These are phyloP conservation scores for Kwoniella sp. DNA, from an alignment of 768 basidiomycete species.

Conservation along the genomic window DNA sequence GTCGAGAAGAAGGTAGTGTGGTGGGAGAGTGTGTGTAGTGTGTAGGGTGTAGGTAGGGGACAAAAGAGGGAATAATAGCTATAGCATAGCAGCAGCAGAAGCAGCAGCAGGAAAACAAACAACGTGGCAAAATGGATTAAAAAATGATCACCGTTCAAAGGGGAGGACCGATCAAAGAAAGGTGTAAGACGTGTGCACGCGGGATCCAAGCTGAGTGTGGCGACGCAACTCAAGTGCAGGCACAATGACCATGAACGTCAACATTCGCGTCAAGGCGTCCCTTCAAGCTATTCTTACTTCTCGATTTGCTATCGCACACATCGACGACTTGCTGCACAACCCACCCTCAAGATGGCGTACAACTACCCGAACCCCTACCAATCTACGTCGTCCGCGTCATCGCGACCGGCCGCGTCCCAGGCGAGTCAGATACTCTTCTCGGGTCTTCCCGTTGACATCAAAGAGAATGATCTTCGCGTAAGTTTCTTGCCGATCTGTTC, in stretches of 20 bases:
- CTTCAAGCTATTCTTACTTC: no score
- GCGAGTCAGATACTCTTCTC: slow-evolving; percentile 37
- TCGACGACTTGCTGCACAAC: background rate
- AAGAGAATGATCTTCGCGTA: slow-evolving; percentile 35
- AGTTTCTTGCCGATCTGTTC: background rate
- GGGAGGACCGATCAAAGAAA: no score
- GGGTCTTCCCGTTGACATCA: slow-evolving; percentile 39
- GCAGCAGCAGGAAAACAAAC: background rate
- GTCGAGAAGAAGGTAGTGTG: slow-evolving; percentile 1
- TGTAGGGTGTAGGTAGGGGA: background rate
- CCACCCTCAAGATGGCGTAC: slow-evolving; percentile 16
- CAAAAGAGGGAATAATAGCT: slow-evolving; percentile 6
- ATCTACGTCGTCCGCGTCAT: slow-evolving; percentile 4
- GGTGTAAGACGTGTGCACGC: no score
- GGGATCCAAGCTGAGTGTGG: no score
- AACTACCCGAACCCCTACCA: slow-evolving; percentile 29
- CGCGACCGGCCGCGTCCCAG: slow-evolving; percentile 7
- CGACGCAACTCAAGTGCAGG: no score
- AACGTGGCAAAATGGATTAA: slow-evolving; percentile 18
- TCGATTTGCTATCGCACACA: background rate
- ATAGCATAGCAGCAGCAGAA: background rate
- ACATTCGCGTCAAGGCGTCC: no score
- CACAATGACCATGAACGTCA: no score
- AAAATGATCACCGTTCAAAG: no score
- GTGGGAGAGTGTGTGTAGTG: background rate